Base-by-base conservation (phyloP, 2,329 filamentous ascomycete genomes). In the Fusarium coicis region DNA sequence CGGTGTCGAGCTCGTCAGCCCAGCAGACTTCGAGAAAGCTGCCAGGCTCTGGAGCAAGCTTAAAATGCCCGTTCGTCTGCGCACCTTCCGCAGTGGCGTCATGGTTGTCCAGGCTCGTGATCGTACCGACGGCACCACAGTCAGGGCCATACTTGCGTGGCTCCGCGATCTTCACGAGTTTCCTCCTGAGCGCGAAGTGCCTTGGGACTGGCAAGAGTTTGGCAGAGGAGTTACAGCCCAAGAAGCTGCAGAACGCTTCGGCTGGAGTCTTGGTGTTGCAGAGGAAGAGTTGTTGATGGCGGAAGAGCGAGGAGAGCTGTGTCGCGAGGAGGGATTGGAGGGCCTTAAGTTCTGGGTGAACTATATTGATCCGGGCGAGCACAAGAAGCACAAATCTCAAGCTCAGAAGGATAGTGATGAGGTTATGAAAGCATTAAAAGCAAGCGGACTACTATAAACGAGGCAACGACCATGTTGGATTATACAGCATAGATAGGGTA, bases 271-370 rank as follows among this genome's bases (percentile, higher is more conserved):
- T 12, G 96, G 96, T 14, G 96, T 99, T 28, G 96, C 96, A 3
- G 93, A 93, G 67, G 96, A 98, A 81, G 96, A 99, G 83, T 86
- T 99, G 18, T 93, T 98, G 80, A 98, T 99, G 96, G 95, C 95
- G 0, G 96, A 99, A 81, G 96, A 98, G 80, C 90, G 89, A 63
- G 96, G 96, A 0, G 90, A 91, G 6, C 81, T 99, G 26, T 98
- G 96, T 80, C 91, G 96, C 53, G 96, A 99, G 80, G 95, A 97
- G 77, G 92, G 94, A 9, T 90, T 98, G 19, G 95, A 98, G 80
- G 96, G 96, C 0, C 85, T 97, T 52, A 92, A 92, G 77, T 99
- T 97, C 81, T 99, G 96, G 96, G 91, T 93, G 82, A 99, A 99
- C 78, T 88, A 86, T 65, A 89, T 90, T 63, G 84, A 87, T 58